These are phyloP conservation scores for Dendrocalamus sinicus DNA, from an alignment of 176 grass and related monocot genomes.

Conservation along the genomic window DNA sequence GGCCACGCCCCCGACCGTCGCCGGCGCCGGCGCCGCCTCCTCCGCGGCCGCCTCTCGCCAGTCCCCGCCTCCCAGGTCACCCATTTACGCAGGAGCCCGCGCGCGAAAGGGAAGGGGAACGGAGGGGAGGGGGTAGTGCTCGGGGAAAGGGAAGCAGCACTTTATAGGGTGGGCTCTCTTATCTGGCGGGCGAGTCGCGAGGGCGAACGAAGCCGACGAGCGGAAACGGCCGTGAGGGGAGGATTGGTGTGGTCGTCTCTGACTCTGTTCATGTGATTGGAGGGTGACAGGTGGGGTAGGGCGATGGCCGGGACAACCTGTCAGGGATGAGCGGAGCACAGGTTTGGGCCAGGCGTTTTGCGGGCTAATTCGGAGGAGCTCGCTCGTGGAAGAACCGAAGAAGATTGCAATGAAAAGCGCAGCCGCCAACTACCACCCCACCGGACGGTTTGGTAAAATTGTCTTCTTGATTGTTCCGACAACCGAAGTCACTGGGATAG, in stretches of 20 bases:
- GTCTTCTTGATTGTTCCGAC: neutral
- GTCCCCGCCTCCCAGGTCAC: constrained; percentile 25
- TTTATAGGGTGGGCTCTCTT: constrained; percentile 11
- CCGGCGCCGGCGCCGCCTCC: neutral
- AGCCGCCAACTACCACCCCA: neutral
- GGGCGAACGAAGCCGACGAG: neutral
- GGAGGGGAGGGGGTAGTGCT: neutral
- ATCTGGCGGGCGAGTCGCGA: constrained; percentile 9
- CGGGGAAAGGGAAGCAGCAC: neutral
- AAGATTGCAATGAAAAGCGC: neutral
- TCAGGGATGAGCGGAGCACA: neutral
- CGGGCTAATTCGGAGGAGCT: neutral
- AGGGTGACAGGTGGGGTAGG: constrained; percentile 45
- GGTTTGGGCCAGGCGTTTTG: neutral
- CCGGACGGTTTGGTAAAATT: neutral
- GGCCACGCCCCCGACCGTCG: neutral
- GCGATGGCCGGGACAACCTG: neutral
- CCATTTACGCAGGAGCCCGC: constrained; percentile 13
- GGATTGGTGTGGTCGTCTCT: neutral
- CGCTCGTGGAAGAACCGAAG: neutral
- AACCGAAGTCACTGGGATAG: neutral
- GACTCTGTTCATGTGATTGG: neutral
- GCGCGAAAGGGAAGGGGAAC: neutral
- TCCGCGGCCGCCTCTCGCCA: constrained; percentile 1
- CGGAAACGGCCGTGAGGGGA: neutral